phyloP scores from a whole-genome alignment of 768 basidiomycete species.

The Myochromella boudieri region DNA sequence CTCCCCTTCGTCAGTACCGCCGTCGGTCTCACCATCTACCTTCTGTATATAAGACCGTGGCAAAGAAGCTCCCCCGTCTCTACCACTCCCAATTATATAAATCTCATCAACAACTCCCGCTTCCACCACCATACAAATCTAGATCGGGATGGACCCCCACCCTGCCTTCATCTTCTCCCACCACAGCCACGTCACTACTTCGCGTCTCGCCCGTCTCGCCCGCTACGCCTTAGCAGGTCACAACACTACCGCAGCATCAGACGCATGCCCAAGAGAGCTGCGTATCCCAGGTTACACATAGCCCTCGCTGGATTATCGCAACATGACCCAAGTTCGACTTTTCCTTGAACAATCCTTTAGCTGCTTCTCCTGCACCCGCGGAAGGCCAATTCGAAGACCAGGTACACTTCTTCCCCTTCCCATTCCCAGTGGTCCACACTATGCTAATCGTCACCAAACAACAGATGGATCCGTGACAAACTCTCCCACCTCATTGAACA shows the following conservation, averaged over 20 bases:
- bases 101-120: slow-evolving; percentile 21
- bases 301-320: too few relatives aligned
- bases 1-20: slow-evolving; percentile 21
- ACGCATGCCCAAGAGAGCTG: too few relatives aligned
- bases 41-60: background rate
- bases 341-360: slow-evolving; percentile 5
- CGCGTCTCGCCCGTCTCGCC: slow-evolving; percentile 32
- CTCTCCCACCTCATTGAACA: slow-evolving; percentile 72
- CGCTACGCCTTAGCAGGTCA: slow-evolving; percentile 17
- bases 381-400: slow-evolving; percentile 51
- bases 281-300: too few relatives aligned
- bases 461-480: slow-evolving; percentile 82
- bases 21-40: background rate
- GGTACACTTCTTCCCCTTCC: slow-evolving; percentile 27
- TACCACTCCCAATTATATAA: slow-evolving; percentile 27
- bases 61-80: background rate
- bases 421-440: background rate
- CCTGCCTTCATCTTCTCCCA: too few relatives aligned
- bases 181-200: slow-evolving; percentile 30
- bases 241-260: slow-evolving; percentile 24
- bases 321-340: slow-evolving; percentile 46
- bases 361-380: slow-evolving; percentile 26
- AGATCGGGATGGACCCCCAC: slow-evolving; percentile 36
- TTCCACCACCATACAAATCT: slow-evolving; percentile 37
- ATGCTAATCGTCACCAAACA: slow-evolving; percentile 35